Evolutionary conservation across 2,329 filamentous ascomycete genomes (phyloP).

Genomic region (Coleophoma eucalyptorum): DNA sequence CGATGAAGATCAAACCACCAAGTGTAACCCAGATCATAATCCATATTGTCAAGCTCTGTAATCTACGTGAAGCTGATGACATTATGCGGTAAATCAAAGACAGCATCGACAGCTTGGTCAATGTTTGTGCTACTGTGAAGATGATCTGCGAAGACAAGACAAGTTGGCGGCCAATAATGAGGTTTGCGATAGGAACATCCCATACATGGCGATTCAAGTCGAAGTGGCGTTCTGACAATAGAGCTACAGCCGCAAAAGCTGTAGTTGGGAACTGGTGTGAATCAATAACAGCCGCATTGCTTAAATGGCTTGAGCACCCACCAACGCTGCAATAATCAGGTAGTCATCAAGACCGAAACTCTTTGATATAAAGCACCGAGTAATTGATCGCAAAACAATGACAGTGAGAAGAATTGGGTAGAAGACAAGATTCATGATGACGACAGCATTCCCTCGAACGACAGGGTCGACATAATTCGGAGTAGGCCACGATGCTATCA

Average conservation of each 20-base stretch:
- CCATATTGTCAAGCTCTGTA: slow-evolving; percentile 22
- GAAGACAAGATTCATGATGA: slow-evolving; percentile 36
- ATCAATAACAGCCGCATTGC: neutral
- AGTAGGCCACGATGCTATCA: slow-evolving; percentile 38
- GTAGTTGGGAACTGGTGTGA: slow-evolving; percentile 27
- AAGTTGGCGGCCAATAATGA: slow-evolving; percentile 29
- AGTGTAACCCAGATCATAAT: slow-evolving; percentile 28
- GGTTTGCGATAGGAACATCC: slow-evolving; percentile 29
- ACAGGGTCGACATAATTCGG: slow-evolving; percentile 43
- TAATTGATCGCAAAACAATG: slow-evolving; percentile 40
- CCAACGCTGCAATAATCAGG: slow-evolving; percentile 36
- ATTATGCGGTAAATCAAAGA: slow-evolving; percentile 29
- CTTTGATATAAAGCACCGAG: slow-evolving; percentile 37
- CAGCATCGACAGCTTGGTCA: slow-evolving; percentile 33
- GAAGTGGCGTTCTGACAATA: slow-evolving; percentile 28
- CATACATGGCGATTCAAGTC: slow-evolving; percentile 36
- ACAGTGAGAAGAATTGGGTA: slow-evolving; percentile 34
- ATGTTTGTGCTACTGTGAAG: slow-evolving; percentile 28
- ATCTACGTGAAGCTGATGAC: slow-evolving; percentile 25
- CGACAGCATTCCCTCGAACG: slow-evolving; percentile 36
- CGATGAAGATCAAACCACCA: slow-evolving; percentile 26
- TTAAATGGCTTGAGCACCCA: slow-evolving; percentile 15
- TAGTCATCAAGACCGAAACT: slow-evolving; percentile 43
- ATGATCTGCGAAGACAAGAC: slow-evolving; percentile 32
- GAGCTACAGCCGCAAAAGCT: slow-evolving; percentile 28